A percentile compares a stretch with the other conserved stretches of the same genome.
Conservation (phyloP, 2,329 filamentous ascomycete genomes). For the Blastomyces silverae region DNA sequence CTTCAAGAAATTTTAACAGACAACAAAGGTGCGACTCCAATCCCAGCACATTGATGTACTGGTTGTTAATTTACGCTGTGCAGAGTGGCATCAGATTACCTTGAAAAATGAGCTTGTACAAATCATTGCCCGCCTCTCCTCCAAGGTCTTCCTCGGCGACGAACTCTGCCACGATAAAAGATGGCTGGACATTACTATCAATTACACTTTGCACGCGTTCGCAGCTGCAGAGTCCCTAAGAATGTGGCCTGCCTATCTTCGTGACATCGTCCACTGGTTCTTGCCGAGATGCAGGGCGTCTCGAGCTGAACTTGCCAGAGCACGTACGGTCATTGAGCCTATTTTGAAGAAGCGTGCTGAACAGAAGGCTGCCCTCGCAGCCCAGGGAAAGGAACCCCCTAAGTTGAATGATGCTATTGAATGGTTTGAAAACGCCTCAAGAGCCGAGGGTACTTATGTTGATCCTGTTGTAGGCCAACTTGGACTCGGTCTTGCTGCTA, state of each 20-base stretch:
- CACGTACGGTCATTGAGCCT: conserved; percentile 31
- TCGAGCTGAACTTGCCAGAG: conserved; percentile 36
- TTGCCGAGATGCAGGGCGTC: conserved; percentile 38
- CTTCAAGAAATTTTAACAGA: conserved; percentile 25
- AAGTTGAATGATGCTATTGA: conserved; percentile 27
- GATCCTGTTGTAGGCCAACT: conserved; percentile 25
- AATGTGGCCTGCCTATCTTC: conserved; percentile 37
- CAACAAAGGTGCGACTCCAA: conserved; percentile 23
- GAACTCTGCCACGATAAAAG: conserved; percentile 47
- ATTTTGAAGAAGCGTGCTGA: conserved; percentile 26
- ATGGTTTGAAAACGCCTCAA: conserved; percentile 26
- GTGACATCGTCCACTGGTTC: conserved; percentile 42
- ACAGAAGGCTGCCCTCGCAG: conserved; percentile 21
- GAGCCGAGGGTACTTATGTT: conserved; percentile 17
- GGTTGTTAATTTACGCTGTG: conserved; percentile 14
- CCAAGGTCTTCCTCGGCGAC: conserved; percentile 49
- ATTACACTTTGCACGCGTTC: conserved; percentile 24
- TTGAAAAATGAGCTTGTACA: conserved; percentile 49
- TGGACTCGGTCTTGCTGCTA: conserved; percentile 29
- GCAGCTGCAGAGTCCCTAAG: conserved; percentile 37
- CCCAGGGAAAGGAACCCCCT: conserved; percentile 19
- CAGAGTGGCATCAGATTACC: conserved; percentile 51
- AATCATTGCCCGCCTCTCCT: conserved; percentile 49
- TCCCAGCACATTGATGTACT: neutral
- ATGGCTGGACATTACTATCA: conserved; percentile 44